A percentile compares a stretch with the other conserved stretches of the same genome.
Evolutionary conservation across 139 green algal genomes (phyloP).

Genomic region (Zygnema circumcarinatum): DNA sequence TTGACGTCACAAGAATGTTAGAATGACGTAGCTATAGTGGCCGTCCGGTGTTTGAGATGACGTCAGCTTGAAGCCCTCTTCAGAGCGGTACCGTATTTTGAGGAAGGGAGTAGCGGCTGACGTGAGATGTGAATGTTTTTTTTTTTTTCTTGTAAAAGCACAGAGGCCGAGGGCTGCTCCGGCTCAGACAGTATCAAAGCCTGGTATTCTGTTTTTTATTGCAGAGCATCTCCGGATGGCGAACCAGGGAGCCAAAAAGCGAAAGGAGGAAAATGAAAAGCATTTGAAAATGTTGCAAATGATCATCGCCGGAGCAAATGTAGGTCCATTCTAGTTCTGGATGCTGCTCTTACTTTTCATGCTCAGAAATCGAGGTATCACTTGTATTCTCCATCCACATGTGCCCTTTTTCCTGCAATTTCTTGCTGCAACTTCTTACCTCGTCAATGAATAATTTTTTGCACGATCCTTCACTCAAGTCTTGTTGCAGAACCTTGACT

Average conservation of each 20-base stretch:
- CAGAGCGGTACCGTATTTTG: too few relatives aligned
- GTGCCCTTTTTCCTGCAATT: not conserved
- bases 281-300: constrained; percentile 27
- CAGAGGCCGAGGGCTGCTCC: too few relatives aligned
- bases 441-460: not conserved
- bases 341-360: not conserved
- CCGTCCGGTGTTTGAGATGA: too few relatives aligned
- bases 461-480: not conserved
- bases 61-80: too few relatives aligned
- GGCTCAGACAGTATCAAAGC: too few relatives aligned
- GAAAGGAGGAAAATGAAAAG: constrained; percentile 57
- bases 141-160: too few relatives aligned
- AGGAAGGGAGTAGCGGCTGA: too few relatives aligned
- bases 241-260: constrained; percentile 52
- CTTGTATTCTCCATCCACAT: not conserved
- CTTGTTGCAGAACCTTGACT: not conserved
- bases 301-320: constrained; percentile 39
- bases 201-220: not conserved
- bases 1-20: too few relatives aligned
- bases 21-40: too few relatives aligned
- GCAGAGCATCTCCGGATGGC: constrained; percentile 27
- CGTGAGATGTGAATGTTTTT: too few relatives aligned
- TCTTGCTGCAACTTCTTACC: too few relatives aligned
- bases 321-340: not conserved
- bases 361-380: not conserved